Evolutionary conservation across 805 yeast genomes (phyloP).

Genomic region (Teunomyces gatunensis): DNA sequence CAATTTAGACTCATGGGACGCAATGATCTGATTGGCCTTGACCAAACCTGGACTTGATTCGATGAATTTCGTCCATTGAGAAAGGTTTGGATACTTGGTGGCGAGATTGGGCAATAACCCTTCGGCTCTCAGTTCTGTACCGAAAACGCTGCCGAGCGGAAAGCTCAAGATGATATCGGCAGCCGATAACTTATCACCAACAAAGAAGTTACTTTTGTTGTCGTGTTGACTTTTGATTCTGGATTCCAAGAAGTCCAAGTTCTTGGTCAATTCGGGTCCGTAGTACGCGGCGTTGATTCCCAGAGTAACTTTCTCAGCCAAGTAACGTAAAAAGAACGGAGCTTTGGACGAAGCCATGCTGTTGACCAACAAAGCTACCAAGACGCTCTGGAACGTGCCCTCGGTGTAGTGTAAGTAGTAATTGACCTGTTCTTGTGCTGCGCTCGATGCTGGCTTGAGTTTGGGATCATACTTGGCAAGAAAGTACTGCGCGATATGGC

Average conservation of each 20-base stretch:
- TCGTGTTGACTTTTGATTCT: conserved; percentile 23
- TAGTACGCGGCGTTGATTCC: conserved; percentile 27
- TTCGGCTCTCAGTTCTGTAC: conserved; percentile 1
- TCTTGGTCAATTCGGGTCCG: conserved; percentile 19
- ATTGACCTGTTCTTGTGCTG: conserved; percentile 35
- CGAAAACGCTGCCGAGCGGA: conserved; percentile 25
- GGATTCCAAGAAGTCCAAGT: conserved; percentile 28
- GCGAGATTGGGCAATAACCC: not conserved
- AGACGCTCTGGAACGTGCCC: conserved; percentile 22
- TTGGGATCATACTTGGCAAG: conserved; percentile 46
- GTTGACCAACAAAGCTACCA: conserved; percentile 23
- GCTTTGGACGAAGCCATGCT: conserved; percentile 22
- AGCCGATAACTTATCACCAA: conserved; percentile 34
- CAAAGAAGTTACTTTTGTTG: conserved; percentile 20
- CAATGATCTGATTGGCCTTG: conserved; percentile 12
- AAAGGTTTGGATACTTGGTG: conserved; percentile 19
- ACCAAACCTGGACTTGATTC: conserved; percentile 11
- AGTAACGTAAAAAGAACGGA: conserved; percentile 18
- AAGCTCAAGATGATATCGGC: conserved; percentile 40
- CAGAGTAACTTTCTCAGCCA: conserved; percentile 16
- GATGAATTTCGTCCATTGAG: conserved; percentile 20
- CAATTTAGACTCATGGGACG: not conserved
- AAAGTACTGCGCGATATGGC: conserved; percentile 53
- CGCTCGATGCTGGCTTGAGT: conserved; percentile 30
- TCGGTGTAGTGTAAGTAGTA: conserved; percentile 26